Evolutionary conservation across 2,329 filamentous ascomycete genomes (phyloP), one percentile per base, ranked within the genome.

Genomic region (Dactylellina cionopaga): DNA sequence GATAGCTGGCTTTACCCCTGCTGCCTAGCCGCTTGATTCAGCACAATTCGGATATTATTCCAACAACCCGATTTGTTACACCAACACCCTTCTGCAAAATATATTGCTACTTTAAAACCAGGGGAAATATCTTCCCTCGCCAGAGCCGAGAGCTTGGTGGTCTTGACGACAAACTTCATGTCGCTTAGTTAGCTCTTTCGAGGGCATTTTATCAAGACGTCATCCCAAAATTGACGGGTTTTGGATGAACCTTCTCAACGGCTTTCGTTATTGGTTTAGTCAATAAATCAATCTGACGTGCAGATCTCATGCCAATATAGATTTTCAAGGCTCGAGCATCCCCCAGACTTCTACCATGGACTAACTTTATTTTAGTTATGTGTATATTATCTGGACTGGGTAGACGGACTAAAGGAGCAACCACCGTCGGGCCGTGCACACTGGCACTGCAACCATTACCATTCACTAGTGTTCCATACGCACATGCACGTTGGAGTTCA

Each of bases 11-110:
- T 35, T 33, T 31, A 63, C 43, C 65, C 65, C 22, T 63, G 56
- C 43, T 29, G 15, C 9, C 17, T 22, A 51, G 44, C 43, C 65
- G 63, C 43, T 51, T 43, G 59, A 56, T 33, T 58, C 58, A 71
- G 64, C 41, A 44, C 58, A 44, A 19, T 54, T 33, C 66, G 58
- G 66, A 64, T 52, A 63, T 58, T 58, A 44, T 64, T 71, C 66
- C 66, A 71, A 59, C 65, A 70, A 56, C 44, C 65, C 65, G 65
- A 27, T 46, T 69, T 33, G 31, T 29, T 17, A n/a, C 49, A 63
- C 58, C 47, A n/a, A n/a, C n/a, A 29, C 35, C 54, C 31, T 52
- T 15, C 39, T 52, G 39, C 46, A 29, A 25, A 24, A 29, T 19
- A 15, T 17, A 31, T 9, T 49, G n/a, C n/a, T n/a, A n/a, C n/a